phyloP scores from a whole-genome alignment of 441 rosid species.

The Populus trichocarpa region DNA sequence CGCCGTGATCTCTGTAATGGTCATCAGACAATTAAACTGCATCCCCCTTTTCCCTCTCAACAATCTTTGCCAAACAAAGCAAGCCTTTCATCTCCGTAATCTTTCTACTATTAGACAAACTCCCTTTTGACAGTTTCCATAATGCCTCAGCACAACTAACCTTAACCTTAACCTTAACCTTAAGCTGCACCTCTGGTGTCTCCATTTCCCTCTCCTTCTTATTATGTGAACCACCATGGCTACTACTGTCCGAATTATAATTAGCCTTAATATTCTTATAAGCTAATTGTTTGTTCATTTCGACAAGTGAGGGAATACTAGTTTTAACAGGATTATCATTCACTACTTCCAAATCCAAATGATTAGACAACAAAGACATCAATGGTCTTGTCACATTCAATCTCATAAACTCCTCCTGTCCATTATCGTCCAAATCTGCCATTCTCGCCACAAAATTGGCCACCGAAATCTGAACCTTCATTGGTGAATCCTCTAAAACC shows the following conservation, averaged over 20 bases:
- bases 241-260: conserved; percentile 32
- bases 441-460: conserved; percentile 45
- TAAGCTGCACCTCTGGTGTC: conserved; percentile 29
- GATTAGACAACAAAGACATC: conserved; percentile 44
- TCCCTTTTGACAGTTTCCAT: conserved; percentile 41
- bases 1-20: conserved; percentile 41
- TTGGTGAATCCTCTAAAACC: conserved; percentile 41
- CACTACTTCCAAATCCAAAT: conserved; percentile 29
- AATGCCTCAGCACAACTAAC: conserved; percentile 47
- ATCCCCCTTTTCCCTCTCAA: conserved; percentile 45
- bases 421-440: conserved; percentile 36
- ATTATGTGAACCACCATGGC: conserved; percentile 28
- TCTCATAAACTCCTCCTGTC: conserved; percentile 43
- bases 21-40: conserved; percentile 47
- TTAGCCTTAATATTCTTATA: conserved; percentile 10
- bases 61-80: conserved; percentile 47
- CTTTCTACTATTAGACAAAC: conserved; percentile 34
- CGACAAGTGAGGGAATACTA: conserved; percentile 46
- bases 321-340: conserved; percentile 24
- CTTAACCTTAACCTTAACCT: conserved; percentile 19
- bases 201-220: conserved; percentile 46
- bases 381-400: conserved; percentile 47
- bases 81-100: conserved; percentile 53
- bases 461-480: conserved; percentile 39
- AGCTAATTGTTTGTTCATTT: conserved; percentile 40